Evolutionary conservation across 2,329 filamentous ascomycete species (phyloP), one percentile per base, ranked within the genome.

Genomic region (Aureobasidium lini): DNA sequence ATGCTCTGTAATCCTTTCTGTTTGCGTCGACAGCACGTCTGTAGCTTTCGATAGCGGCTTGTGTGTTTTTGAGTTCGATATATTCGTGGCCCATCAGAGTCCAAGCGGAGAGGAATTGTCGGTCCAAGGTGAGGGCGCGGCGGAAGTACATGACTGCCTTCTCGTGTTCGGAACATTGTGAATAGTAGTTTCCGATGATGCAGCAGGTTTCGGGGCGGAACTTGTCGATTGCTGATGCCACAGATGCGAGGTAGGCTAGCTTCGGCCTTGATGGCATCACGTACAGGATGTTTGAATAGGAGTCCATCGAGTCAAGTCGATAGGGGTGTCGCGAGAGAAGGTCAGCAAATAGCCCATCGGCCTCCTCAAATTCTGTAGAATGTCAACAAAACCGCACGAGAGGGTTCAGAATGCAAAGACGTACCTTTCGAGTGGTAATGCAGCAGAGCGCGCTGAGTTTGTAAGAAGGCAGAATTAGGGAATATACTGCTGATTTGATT

Each of bases 21-120:
- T 99, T 97, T 66, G 94, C 90, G 68, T 99, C 94, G 1, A 99
- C 93, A 1, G 94, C 94, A 43, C 94, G 87, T 1, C 94, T 85
- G 70, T 99, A 99, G 1, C 90, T 95, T 72, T 99, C 94, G 62
- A 99, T 97, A 8, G 94, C 94, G 0, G 94, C 93, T 68, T 99
- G 94, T 0, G 93, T 97, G 71, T 99, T 99, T 70, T 97, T 99
- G 74, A 99, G 85, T 73, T 99, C 94, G 57, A 97, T 91, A 67
- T 96, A 99, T 72, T 99, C 94, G 72, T 99, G 94, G 1, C 94
- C 94, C 93, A 99, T 97, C 1, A 99, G 79, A 0, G 94, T 99
- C 94, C 94, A 99, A 1, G 94, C 94, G 0, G 91, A 95, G 15
- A 96, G 81, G 70, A 94, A 99, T 29, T 86, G 87, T 9, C 93